Evolutionary conservation across 176 grass and related monocot species (phyloP), one percentile per base, ranked within the genome.

Genomic region (Oryza australiensis): DNA sequence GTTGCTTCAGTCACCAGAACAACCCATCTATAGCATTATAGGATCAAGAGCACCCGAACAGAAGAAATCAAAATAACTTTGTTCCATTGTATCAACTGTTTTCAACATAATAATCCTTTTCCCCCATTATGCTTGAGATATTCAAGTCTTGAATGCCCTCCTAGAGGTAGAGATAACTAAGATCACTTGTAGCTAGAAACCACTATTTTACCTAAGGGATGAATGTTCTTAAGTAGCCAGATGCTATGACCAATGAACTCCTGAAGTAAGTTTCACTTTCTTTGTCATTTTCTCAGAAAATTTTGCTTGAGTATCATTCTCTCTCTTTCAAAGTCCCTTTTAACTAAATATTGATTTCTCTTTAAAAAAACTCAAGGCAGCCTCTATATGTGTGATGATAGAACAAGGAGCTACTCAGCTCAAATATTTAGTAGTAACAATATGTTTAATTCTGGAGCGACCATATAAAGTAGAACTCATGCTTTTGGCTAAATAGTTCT

Each of bases 21-120:
- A n/a, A n/a, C n/a, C n/a, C n/a, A 98, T 98, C 51, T 98, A 90
- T 89, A 93, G 82, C 76, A 87, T 95, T 68, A 88, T 91, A 33
- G 95, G 95, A 86, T 94, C 95, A 45, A 85, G 90, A 66, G 90
- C 79, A 15, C 76, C 88, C 62, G 92, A 93, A 14, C 62, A 87
- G 73, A 94, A 90, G 82, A 94, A 89, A 82, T 90, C 87, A 20
- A 93, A 94, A 93, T 95, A 78, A 76, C 40, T 65, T n/a, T n/a
- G n/a, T 68, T 43, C 6, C 34, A 2, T 75, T 68, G 46, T 77
- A 49, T 35, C 42, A 76, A 30, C 64, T 68, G 28, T 78, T 65
- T 75, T 41, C 41, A 70, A 46, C 75, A 68, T 40, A 82, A 85
- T 85, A 85, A 85, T 28, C 12, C 16, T 16, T n/a, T 49, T 35